Evolutionary conservation across 1,284 basidiomycete genomes (phyloP).

Genomic region (Paramarasmius palmivorus): DNA sequence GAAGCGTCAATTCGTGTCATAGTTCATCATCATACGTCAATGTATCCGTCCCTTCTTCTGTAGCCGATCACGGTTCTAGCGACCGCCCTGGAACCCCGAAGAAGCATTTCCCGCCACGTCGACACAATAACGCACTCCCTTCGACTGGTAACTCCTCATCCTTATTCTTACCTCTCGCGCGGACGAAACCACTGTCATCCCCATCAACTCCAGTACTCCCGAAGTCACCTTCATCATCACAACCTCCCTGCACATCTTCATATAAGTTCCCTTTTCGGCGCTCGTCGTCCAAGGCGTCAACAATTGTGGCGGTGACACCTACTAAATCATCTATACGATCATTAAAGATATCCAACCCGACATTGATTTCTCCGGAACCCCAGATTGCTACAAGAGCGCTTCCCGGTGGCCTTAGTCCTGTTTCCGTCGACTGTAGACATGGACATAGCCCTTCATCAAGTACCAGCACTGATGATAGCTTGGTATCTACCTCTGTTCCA

Average conservation of each 20-base stretch:
- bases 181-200: not conserved
- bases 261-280: conserved; percentile 1
- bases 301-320: not conserved
- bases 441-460: not conserved
- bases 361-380: not conserved
- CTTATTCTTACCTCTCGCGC: not conserved
- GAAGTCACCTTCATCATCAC: not conserved
- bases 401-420: not conserved
- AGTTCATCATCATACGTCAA: conserved; percentile 2
- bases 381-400: conserved; percentile 2
- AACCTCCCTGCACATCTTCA: not conserved
- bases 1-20: not conserved
- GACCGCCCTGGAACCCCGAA: not conserved
- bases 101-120: too few relatives aligned
- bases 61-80: not conserved
- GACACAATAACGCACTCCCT: not conserved
- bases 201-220: not conserved
- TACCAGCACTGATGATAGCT: not conserved
- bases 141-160: not conserved
- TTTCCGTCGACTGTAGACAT: not conserved
- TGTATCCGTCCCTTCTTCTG: not conserved
- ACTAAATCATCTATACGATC: not conserved
- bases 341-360: not conserved
- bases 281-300: not conserved
- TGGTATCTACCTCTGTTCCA: not conserved